Conservation (phyloP, 345 rosid genomes). For the Melastoma malabathricum region DNA sequence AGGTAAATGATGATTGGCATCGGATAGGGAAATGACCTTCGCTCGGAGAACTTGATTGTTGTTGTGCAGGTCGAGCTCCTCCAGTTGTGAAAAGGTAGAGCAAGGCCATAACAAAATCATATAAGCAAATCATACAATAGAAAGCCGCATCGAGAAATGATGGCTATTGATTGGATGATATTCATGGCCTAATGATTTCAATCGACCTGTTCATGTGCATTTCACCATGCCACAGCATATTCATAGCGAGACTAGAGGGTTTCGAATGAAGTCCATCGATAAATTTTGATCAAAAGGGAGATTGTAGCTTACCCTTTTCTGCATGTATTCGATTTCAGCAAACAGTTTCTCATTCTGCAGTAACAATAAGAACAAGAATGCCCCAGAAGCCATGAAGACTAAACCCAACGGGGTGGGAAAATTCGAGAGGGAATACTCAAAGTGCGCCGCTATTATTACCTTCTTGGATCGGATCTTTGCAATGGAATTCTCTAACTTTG, state of each 20-base stretch:
- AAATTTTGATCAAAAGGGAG: neutral
- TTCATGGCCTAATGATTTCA: too few species aligned
- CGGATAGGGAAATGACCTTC: slow-evolving; percentile 33
- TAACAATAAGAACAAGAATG: too few species aligned
- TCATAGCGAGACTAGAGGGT: too few species aligned
- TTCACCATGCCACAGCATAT: too few species aligned
- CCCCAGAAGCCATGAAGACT: too few species aligned
- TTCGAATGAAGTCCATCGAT: too few species aligned
- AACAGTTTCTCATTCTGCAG: slow-evolving; percentile 72
- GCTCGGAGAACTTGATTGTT: slow-evolving; percentile 90
- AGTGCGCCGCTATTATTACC: slow-evolving; percentile 21
- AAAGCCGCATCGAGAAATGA: too few species aligned
- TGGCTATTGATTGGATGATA: too few species aligned
- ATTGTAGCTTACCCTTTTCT: slow-evolving; percentile 53
- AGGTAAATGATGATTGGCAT: neutral
- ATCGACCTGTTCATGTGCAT: too few species aligned
- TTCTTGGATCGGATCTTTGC: slow-evolving; percentile 80
- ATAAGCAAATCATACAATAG: too few species aligned
- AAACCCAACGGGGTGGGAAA: too few species aligned
- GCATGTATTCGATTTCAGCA: slow-evolving; percentile 91
- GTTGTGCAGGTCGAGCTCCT: slow-evolving; percentile 94
- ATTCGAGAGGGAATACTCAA: too few species aligned
- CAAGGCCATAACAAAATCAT: neutral
- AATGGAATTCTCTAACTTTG: slow-evolving; percentile 61
- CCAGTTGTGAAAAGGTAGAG: slow-evolving; percentile 1